Percentiles rank a stretch among this genome's conserved stretches.
phyloP scores from a whole-genome alignment of 768 basidiomycete genomes.

The Mycena haematopus region DNA sequence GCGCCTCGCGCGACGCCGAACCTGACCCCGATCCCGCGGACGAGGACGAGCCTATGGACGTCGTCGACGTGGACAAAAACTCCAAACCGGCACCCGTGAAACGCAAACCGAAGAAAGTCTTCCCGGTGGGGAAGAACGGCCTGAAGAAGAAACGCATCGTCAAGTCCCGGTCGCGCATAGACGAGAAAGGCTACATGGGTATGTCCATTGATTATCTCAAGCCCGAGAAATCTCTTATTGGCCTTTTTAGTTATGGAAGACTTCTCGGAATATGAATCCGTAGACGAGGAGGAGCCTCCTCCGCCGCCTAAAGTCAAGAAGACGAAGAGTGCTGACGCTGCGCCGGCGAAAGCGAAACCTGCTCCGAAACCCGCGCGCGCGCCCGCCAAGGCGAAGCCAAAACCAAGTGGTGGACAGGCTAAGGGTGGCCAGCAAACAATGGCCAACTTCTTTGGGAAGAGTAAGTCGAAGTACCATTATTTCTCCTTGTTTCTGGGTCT shows the following conservation, averaged over 20 bases:
- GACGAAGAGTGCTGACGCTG: background rate
- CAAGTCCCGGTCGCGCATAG: slow-evolving; percentile 60
- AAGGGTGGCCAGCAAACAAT: slow-evolving; percentile 37
- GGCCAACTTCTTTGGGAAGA: slow-evolving; percentile 45
- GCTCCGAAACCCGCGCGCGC: slow-evolving; percentile 17
- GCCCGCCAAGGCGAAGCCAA: slow-evolving; percentile 30
- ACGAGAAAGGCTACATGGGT: slow-evolving; percentile 81
- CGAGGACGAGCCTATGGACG: slow-evolving; percentile 36
- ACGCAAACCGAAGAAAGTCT: slow-evolving; percentile 59
- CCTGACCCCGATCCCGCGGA: slow-evolving; percentile 28
- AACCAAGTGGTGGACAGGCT: slow-evolving; percentile 29
- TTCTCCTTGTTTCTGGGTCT: background rate
- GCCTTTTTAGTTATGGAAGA: slow-evolving; percentile 67
- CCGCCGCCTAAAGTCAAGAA: slow-evolving; percentile 36
- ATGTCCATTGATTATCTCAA: slow-evolving; percentile 31
- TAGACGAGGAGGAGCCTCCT: slow-evolving; percentile 56
- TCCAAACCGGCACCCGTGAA: slow-evolving; percentile 41
- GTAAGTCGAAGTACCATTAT: slow-evolving; percentile 18
- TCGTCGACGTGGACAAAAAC: slow-evolving; percentile 43
- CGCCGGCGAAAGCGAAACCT: slow-evolving; percentile 29
- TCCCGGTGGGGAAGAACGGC: slow-evolving; percentile 82
- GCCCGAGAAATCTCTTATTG: background rate
- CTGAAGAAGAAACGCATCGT: slow-evolving; percentile 73
- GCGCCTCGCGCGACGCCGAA: slow-evolving; percentile 33
- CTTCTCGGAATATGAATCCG: slow-evolving; percentile 83